A percentile compares a stretch with the other conserved stretches of the same genome.
Conservation (phyloP, 768 basidiomycete species). For the Calocybe indica region DNA sequence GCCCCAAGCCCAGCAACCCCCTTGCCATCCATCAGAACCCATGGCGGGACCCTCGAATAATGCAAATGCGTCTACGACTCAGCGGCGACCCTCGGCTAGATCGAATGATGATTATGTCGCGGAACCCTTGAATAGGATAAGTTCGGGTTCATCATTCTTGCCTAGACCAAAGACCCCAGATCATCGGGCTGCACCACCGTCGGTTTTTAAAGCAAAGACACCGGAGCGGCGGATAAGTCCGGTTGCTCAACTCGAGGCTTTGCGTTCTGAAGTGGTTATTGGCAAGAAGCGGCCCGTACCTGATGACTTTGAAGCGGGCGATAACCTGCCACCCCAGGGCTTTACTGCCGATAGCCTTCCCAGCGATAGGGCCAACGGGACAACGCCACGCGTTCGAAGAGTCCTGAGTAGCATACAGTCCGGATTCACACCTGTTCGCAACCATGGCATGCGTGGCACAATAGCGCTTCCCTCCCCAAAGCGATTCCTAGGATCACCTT, state of each 20-base stretch:
- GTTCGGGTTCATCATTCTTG: constrained; percentile 38
- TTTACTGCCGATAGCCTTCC: constrained; percentile 52
- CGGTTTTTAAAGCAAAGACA: constrained; percentile 48
- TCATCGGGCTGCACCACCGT: constrained; percentile 23
- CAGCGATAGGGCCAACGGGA: constrained; percentile 25
- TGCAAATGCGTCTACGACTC: constrained; percentile 16
- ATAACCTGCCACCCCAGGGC: constrained; percentile 55
- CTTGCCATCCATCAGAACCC: constrained; percentile 6
- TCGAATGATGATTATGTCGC: constrained; percentile 9
- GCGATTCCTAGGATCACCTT: constrained; percentile 15
- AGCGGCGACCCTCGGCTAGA: constrained; percentile 14
- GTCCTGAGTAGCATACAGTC: constrained; percentile 50
- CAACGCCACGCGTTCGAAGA: constrained; percentile 60
- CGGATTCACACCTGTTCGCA: constrained; percentile 44
- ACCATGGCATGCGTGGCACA: constrained; percentile 30
- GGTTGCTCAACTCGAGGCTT: constrained; percentile 9
- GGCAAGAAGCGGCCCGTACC: constrained; percentile 74
- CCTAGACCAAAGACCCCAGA: constrained; percentile 53
- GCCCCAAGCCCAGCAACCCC: constrained; percentile 4
- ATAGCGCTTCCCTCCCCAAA: constrained; percentile 24
- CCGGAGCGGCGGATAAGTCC: constrained; percentile 34
- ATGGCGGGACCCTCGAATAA: constrained; percentile 7
- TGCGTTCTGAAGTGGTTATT: constrained; percentile 32
- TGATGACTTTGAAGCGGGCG: constrained; percentile 64
- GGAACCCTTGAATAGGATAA: constrained; percentile 25